These are phyloP conservation scores for Ogataea trehaloabstinens DNA, from an alignment of 805 yeast species.

Conservation along the genomic window DNA sequence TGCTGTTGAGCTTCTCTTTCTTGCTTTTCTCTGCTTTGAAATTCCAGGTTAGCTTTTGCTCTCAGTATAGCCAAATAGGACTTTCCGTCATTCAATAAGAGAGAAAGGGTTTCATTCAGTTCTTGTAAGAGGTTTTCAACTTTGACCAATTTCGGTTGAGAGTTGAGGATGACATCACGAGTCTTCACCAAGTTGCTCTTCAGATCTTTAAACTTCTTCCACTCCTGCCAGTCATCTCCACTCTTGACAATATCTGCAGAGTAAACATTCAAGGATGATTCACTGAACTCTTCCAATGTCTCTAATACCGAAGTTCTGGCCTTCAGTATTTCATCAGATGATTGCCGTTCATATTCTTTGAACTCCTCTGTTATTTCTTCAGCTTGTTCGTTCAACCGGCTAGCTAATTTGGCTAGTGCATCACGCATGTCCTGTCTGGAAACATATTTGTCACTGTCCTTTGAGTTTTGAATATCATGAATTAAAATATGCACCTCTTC, in stretches of 20 bases:
- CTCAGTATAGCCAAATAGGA: slow-evolving; percentile 56
- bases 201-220: slow-evolving; percentile 59
- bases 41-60: slow-evolving; percentile 56
- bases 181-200: slow-evolving; percentile 54
- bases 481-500: slow-evolving; percentile 27
- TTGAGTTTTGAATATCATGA: slow-evolving; percentile 19
- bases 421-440: slow-evolving; percentile 49
- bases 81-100: slow-evolving; percentile 57
- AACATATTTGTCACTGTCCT: slow-evolving; percentile 31
- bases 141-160: slow-evolving; percentile 30
- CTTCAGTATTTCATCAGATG: slow-evolving; percentile 30
- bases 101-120: slow-evolving; percentile 44
- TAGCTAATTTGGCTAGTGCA: slow-evolving; percentile 33
- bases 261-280: slow-evolving; percentile 62
- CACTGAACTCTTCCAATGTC: slow-evolving; percentile 71
- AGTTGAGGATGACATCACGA: slow-evolving; percentile 49
- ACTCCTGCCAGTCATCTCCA: slow-evolving; percentile 47
- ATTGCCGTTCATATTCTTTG: slow-evolving; percentile 27
- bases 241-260: slow-evolving; percentile 53
- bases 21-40: slow-evolving; percentile 49
- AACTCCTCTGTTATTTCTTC: slow-evolving; percentile 33
- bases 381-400: slow-evolving; percentile 29
- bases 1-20: slow-evolving; percentile 11
- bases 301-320: slow-evolving; percentile 52
- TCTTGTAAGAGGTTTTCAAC: slow-evolving; percentile 35